Conservation (phyloP, 1,284 basidiomycete species). For the Xerocomus amazonicus region DNA sequence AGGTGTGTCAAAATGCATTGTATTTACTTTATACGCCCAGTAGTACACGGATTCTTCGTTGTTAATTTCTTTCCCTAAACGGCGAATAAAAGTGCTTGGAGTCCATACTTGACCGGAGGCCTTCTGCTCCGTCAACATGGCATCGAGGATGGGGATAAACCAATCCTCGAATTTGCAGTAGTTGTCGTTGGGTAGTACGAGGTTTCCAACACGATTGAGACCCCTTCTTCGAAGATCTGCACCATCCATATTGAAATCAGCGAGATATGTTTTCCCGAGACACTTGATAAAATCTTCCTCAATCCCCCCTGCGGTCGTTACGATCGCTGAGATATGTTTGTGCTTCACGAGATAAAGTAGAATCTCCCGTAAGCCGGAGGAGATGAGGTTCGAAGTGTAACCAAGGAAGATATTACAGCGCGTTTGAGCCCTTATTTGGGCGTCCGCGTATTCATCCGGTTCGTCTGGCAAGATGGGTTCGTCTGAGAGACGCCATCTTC, state of each 20-base stretch:
- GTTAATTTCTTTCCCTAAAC: conserved; percentile 94
- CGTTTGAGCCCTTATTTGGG: conserved; percentile 61
- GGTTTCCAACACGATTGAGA: conserved; percentile 97
- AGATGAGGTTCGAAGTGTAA: conserved; percentile 98
- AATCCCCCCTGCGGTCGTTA: conserved; percentile 97
- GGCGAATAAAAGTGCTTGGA: conserved; percentile 89
- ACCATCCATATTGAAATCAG: conserved; percentile 91
- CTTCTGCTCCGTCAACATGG: conserved; percentile 88
- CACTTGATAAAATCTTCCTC: conserved; percentile 99
- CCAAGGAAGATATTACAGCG: conserved; percentile 92
- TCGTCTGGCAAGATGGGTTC: conserved; percentile 70
- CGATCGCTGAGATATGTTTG: conserved; percentile 85
- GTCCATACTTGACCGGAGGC: conserved; percentile 78
- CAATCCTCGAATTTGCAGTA: conserved; percentile 99
- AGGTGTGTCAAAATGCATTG: conserved; percentile 17
- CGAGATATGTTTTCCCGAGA: conserved; percentile 91
- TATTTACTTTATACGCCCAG: conserved; percentile 95
- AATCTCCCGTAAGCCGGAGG: conserved; percentile 93
- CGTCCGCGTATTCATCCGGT: conserved; percentile 57
- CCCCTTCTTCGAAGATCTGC: conserved; percentile 84
- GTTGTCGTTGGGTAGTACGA: conserved; percentile 97
- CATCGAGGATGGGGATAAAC: conserved; percentile 91
- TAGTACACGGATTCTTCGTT: conserved; percentile 98
- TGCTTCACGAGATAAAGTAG: conserved; percentile 93
- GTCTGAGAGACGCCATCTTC: conserved; percentile 81